Conservation (phyloP, 306 rosid genomes). For the Dryas alaskensis region DNA sequence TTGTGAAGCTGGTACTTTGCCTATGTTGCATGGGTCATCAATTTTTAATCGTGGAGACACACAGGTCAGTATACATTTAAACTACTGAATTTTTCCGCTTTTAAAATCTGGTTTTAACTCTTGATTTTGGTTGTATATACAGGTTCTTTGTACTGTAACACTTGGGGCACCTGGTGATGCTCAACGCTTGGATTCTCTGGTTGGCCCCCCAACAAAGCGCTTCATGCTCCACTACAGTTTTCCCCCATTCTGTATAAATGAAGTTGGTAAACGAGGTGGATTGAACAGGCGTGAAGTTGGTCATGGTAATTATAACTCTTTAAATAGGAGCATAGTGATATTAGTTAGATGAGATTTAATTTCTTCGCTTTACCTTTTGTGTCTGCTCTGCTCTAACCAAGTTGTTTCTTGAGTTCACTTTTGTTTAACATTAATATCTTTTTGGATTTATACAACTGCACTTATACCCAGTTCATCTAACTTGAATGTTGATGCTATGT, state of each 20-base stretch:
- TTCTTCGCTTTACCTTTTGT: not conserved
- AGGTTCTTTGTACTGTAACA: slow-evolving; percentile 96
- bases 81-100: slow-evolving; percentile 12
- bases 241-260: slow-evolving; percentile 90
- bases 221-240: slow-evolving; percentile 98
- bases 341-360: not conserved
- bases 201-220: slow-evolving; percentile 84
- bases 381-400: not conserved
- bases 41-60: slow-evolving; percentile 91
- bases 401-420: not conserved
- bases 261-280: slow-evolving; percentile 89
- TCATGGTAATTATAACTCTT: slow-evolving; percentile 62
- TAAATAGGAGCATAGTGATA: not conserved
- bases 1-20: slow-evolving; percentile 73
- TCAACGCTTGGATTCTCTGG: slow-evolving; percentile 80
- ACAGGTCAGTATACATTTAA: slow-evolving; percentile 51
- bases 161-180: slow-evolving; percentile 96
- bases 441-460: not conserved
- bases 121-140: slow-evolving; percentile 26
- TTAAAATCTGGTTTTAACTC: slow-evolving; percentile 18
- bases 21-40: slow-evolving; percentile 83
- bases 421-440: not conserved
- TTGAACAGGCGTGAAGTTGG: slow-evolving; percentile 98
- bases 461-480: not conserved
- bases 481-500: not conserved